Percentiles rank a stretch among this genome's conserved stretches.
These are phyloP conservation scores for Fusarium illudens DNA, from an alignment of 2,329 filamentous ascomycete species.

Conservation along the genomic window DNA sequence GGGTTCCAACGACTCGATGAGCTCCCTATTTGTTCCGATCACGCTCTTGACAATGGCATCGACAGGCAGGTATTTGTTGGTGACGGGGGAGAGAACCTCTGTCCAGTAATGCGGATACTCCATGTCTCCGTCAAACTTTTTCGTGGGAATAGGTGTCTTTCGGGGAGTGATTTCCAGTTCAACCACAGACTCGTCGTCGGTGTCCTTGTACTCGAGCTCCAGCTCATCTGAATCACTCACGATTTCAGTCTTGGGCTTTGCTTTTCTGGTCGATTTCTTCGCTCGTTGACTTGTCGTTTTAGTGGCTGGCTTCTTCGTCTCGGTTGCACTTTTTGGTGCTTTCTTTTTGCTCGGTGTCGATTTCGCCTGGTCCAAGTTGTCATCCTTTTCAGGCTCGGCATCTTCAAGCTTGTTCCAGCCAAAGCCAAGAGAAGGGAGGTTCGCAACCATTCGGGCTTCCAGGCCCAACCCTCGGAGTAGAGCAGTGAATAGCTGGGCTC, in stretches of 20 bases:
- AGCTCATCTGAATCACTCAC: constrained; percentile 58
- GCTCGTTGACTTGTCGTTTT: constrained; percentile 31
- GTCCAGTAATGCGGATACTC: constrained; percentile 93
- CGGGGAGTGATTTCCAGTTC: constrained; percentile 59
- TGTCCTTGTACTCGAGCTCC: constrained; percentile 53
- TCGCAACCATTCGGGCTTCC: constrained; percentile 84
- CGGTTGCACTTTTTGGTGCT: neutral
- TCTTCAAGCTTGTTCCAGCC: constrained; percentile 91
- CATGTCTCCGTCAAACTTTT: constrained; percentile 77
- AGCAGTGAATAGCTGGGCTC: constrained; percentile 89
- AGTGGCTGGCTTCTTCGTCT: neutral
- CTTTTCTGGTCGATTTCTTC: constrained; percentile 19
- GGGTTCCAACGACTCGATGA: constrained; percentile 80
- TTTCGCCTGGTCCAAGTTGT: neutral
- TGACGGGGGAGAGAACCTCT: constrained; percentile 84
- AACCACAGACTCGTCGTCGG: constrained; percentile 67
- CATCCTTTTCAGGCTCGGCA: constrained; percentile 63
- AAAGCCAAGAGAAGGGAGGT: constrained; percentile 85
- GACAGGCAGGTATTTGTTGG: constrained; percentile 79
- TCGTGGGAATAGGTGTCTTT: constrained; percentile 49
- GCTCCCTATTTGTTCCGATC: constrained; percentile 76
- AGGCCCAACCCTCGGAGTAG: constrained; percentile 81
- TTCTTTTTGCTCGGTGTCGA: constrained; percentile 10
- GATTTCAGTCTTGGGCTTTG: constrained; percentile 9
- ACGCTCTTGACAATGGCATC: constrained; percentile 76